Evolutionary conservation across 2,329 filamentous ascomycete species (phyloP), one percentile per base, ranked within the genome.

Genomic region (Chrysosphaeria jannelii): DNA sequence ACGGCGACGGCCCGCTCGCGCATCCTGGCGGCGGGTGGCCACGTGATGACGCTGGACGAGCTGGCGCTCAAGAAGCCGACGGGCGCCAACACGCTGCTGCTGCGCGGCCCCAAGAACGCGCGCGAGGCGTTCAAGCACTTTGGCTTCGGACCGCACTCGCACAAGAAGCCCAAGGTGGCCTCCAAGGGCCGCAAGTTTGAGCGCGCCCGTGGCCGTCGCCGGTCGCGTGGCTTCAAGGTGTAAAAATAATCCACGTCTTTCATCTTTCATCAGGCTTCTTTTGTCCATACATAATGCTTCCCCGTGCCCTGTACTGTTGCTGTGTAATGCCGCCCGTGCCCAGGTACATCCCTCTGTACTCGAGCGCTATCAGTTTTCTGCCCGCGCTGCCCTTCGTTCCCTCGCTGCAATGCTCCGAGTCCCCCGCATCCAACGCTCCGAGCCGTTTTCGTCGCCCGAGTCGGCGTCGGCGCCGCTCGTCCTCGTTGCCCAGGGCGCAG

Each of bases 111-210:
- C 51, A 97, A 91, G 76, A 93, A 93, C 57, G 51, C 76, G 40
- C 70, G 85, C 47, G 85, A 97, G 67, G 75, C 85, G 33, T 59
- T 93, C 51, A 93, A 89, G 72, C 88, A 97, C 61, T 97, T 97
- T 48, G 85, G 88, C 47, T 72, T 97, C 41, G 88, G 85, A 37
- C 85, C 85, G 36, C 85, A 97, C 67, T 79, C 67, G 52, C 59
- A 89, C 70, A 97, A 93, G 81, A 93, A 91, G 66, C 81, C 81
- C 39, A 74, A 89, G 41, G 64, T 97, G 44, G 64, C 76, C 54
- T 89, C 76, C 62, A 97, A 97, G 74, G 88, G 88, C 46, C 72
- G 85, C 57, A 97, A 97, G 65, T 97, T 97, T 62, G 88, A 97
- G 70, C 65, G 67, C 45, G 85, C 79, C 45, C 79, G 85, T 85